Evolutionary conservation across 176 grass and related monocot genomes (phyloP).

Genomic region (Carex myosuroides): DNA sequence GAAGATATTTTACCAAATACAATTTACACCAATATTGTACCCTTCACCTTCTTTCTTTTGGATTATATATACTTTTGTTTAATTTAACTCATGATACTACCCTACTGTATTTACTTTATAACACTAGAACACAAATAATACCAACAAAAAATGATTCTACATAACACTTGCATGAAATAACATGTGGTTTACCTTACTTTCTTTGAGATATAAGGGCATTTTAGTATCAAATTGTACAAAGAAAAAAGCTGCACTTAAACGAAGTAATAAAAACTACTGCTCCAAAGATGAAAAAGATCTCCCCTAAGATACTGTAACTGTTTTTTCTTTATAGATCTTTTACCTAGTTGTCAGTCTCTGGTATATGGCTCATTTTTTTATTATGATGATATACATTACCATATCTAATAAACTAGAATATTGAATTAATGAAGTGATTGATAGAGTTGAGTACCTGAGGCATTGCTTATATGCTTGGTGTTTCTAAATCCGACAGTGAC

Average conservation of each 20-base stretch:
- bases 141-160: not conserved
- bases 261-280: not conserved
- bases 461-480: slow-evolving; percentile 95
- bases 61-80: not conserved
- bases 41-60: too few relatives aligned
- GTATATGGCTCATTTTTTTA: not conserved
- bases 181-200: not conserved
- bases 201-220: not conserved
- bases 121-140: not conserved
- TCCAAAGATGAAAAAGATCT: not conserved
- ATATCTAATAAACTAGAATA: slow-evolving; percentile 1
- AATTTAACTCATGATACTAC: not conserved
- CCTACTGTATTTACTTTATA: not conserved
- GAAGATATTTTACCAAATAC: not conserved
- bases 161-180: not conserved
- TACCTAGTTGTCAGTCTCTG: not conserved
- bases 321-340: not conserved
- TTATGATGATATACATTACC: not conserved
- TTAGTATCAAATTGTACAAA: too few relatives aligned
- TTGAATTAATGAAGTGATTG: not conserved
- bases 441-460: slow-evolving; percentile 49
- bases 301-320: not conserved
- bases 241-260: not conserved
- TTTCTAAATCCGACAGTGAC: slow-evolving; percentile 96
- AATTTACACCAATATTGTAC: not conserved